Evolutionary conservation across 1,139 yeast species (phyloP).

Genomic region (Saccharomyces hybrid): DNA sequence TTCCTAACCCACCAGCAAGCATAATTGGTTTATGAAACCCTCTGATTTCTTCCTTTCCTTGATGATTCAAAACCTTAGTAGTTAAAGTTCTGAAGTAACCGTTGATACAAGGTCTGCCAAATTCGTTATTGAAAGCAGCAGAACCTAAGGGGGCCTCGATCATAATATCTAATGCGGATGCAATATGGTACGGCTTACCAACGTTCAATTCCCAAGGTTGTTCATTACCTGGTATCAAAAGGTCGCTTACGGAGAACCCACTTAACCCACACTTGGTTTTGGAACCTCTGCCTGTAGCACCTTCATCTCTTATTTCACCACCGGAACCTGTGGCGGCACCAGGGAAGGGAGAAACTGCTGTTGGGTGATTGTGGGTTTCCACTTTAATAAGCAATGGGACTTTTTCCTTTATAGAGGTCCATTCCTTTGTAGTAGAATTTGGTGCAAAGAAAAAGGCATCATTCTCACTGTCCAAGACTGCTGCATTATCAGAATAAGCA

Average conservation of each 20-base stretch:
- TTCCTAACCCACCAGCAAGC: conserved; percentile 99
- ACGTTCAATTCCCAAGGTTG: conserved; percentile 92
- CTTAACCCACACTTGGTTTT: conserved; percentile 93
- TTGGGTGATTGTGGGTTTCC: conserved; percentile 98
- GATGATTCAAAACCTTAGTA: conserved; percentile 55
- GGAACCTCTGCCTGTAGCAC: conserved; percentile 98
- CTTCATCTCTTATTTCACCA: conserved; percentile 99
- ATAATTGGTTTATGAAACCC: conserved; percentile 98
- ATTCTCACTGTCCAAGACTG: conserved; percentile 79
- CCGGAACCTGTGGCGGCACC: conserved; percentile 99
- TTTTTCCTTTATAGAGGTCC: conserved; percentile 67
- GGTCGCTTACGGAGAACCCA: conserved; percentile 88
- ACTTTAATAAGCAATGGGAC: conserved; percentile 91
- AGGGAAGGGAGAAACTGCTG: conserved; percentile 97
- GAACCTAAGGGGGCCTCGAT: conserved; percentile 95
- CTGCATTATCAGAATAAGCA: conserved; percentile 97
- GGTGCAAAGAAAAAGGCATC: conserved; percentile 75
- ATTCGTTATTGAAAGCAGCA: conserved; percentile 97
- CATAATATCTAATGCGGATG: conserved; percentile 90
- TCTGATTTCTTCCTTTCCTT: conserved; percentile 67
- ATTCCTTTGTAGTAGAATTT: conserved; percentile 59
- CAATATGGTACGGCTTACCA: conserved; percentile 90
- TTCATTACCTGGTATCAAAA: conserved; percentile 70
- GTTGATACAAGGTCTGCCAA: conserved; percentile 94
- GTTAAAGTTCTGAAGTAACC: conserved; percentile 97